phyloP scores from a whole-genome alignment of 2,329 filamentous ascomycete species.

The Monosporascus sp. region DNA sequence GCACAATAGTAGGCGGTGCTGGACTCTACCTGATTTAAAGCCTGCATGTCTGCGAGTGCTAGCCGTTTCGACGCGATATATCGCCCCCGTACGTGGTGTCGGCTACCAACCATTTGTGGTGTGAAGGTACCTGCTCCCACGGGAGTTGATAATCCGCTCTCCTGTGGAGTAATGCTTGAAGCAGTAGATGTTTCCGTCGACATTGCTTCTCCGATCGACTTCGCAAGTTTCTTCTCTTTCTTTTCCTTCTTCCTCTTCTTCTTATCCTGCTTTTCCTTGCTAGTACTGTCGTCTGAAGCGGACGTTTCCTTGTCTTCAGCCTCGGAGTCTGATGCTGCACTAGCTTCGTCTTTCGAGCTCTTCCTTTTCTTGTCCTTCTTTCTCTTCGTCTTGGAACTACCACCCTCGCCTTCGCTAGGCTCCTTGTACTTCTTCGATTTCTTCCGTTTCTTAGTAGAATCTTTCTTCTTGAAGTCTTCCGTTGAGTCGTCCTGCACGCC shows the following conservation, averaged over 20 bases:
- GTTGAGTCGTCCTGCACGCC: constrained; percentile 9
- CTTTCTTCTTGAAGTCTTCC: constrained; percentile 19
- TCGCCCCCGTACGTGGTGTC: constrained; percentile 70
- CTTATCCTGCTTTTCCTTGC: constrained; percentile 33
- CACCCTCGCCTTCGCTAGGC: constrained; percentile 14
- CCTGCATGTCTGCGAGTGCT: constrained; percentile 74
- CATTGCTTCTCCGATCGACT: constrained; percentile 21
- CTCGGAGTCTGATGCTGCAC: constrained; percentile 25
- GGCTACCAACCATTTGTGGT: constrained; percentile 46
- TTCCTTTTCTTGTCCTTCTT: constrained; percentile 22
- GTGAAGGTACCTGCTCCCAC: constrained; percentile 39
- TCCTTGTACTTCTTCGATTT: constrained; percentile 18
- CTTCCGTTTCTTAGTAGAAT: constrained; percentile 26
- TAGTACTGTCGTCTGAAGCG: constrained; percentile 7
- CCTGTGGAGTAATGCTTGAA: constrained; percentile 21
- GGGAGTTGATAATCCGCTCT: constrained; percentile 32
- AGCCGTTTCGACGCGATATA: constrained; percentile 86
- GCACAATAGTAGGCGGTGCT: not conserved
- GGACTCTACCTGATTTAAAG: constrained; percentile 71
- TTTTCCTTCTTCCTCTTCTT: constrained; percentile 40
- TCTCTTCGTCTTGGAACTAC: constrained; percentile 16
- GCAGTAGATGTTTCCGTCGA: constrained; percentile 13
- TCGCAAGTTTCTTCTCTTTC: constrained; percentile 44
- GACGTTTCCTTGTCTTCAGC: constrained; percentile 15
- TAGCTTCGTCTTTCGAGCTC: constrained; percentile 27